Percentiles rank a stretch among this genome's conserved stretches.
These are phyloP conservation scores for Colletotrichum phormii DNA, from an alignment of 2,329 filamentous ascomycete genomes.

Conservation along the genomic window DNA sequence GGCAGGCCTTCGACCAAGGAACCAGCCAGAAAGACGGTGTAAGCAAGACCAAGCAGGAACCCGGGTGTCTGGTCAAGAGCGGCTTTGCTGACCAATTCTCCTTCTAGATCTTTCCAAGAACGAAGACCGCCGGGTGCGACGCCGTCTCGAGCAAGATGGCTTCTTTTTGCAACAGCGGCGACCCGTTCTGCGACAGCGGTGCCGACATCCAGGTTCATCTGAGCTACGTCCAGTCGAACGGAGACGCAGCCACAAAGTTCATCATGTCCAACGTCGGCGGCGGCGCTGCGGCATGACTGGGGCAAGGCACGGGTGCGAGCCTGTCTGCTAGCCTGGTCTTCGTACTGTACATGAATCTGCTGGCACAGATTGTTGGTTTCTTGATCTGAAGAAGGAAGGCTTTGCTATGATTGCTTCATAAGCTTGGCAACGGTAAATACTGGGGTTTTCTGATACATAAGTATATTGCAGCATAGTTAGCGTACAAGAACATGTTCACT, in stretches of 20 bases:
- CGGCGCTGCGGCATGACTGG: neutral
- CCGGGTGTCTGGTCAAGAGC: neutral
- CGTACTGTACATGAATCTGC: neutral
- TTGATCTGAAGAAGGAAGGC: neutral
- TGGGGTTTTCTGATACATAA: neutral
- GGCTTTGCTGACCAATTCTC: neutral
- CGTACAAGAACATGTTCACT: neutral
- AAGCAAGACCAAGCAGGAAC: constrained; percentile 36
- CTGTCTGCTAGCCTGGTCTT: neutral
- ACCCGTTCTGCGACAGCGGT: constrained; percentile 53
- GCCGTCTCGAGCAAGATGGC: constrained; percentile 48
- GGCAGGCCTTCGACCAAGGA: constrained; percentile 49
- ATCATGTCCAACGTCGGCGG: constrained; percentile 43
- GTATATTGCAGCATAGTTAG: neutral
- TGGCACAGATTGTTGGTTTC: neutral
- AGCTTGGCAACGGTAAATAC: neutral
- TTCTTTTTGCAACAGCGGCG: constrained; percentile 55
- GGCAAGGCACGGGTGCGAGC: too few species aligned
- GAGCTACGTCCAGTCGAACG: constrained; percentile 49
- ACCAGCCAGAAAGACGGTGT: constrained; percentile 51
- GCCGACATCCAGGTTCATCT: constrained; percentile 44
- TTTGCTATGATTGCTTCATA: neutral
- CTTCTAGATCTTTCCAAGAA: constrained; percentile 49
- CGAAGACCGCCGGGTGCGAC: constrained; percentile 47
- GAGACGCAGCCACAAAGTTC: constrained; percentile 47